Base-by-base conservation (phyloP, 257 asterid genomes). In the Rauvolfia tetraphylla region DNA sequence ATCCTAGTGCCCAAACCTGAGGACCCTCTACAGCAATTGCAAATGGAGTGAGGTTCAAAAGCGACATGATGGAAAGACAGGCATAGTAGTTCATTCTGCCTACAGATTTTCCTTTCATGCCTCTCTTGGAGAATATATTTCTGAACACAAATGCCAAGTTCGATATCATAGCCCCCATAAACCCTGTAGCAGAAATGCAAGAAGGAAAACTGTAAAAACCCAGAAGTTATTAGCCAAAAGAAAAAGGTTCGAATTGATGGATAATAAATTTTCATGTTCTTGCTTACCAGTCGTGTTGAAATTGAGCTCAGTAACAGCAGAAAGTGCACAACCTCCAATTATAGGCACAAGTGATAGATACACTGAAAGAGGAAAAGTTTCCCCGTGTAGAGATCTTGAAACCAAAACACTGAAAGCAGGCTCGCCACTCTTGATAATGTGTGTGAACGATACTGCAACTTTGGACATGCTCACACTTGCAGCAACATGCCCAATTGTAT, bases 11-110 rank as follows among this genome's bases (percentile, higher is more conserved):
- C 97, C 97, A 93, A 78, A 93, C 70, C 29, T 93, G 96, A 41
- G 98, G 98, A 69, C 98, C 97, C 93, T 91, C 96, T 78, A 93
- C 90, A 74, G 96, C 98, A 56, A 93, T 71, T 1, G 97, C 96
- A 85, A 92, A 93, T 2, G 96, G 97, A 25, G 91, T 86, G 42
- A 93, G 90, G 23, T 91, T 93, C 71, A 89, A 66, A 65, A 91
- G 95, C 23, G 97, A 93, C 87, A 93, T 20, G 81, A n/a, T n/a
- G n/a, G n/a, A n/a, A n/a, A n/a, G n/a, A n/a, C n/a, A n/a, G n/a
- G n/a, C n/a, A n/a, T n/a, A n/a, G n/a, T n/a, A n/a, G n/a, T n/a
- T n/a, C n/a, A n/a, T n/a, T n/a, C n/a, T n/a, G n/a, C n/a, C n/a
- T n/a, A n/a, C n/a, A n/a, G n/a, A n/a, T n/a, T n/a, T n/a, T n/a